Percentiles rank a stretch among this genome's conserved stretches.
Evolutionary conservation across 805 yeast genomes (phyloP).

Genomic region (Yarrowia sp.): DNA sequence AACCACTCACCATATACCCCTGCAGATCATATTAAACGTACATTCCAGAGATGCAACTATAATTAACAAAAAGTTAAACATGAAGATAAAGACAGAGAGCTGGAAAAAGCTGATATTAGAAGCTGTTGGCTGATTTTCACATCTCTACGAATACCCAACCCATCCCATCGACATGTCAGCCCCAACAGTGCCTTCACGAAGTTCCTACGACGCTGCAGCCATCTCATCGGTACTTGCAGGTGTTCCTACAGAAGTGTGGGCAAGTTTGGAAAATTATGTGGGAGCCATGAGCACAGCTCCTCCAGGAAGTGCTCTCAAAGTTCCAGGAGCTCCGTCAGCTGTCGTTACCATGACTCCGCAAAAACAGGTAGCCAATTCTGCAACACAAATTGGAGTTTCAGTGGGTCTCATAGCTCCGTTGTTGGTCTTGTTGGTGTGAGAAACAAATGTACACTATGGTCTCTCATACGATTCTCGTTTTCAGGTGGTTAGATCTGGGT

Average conservation of each 20-base stretch:
- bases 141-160: too few species aligned
- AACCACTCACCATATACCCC: not conserved
- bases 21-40: not conserved
- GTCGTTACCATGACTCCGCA: not conserved
- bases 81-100: not conserved
- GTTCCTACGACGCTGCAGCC: not conserved
- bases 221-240: not conserved
- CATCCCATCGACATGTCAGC: not conserved
- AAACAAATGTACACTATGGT: too few species aligned
- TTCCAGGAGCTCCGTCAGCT: not conserved
- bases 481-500: too few species aligned
- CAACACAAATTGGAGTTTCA: not conserved
- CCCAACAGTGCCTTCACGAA: not conserved
- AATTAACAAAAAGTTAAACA: not conserved
- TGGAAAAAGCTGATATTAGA: not conserved
- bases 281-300: not conserved
- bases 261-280: not conserved
- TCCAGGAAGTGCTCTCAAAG: not conserved
- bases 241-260: slow-evolving; percentile 4
- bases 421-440: too few species aligned
- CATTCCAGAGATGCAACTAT: not conserved
- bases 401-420: not conserved
- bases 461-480: too few species aligned
- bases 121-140: too few species aligned
- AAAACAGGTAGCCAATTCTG: not conserved